Evolutionary conservation across 1,284 basidiomycete genomes (phyloP).

Genomic region (Blastosporella zonata): DNA sequence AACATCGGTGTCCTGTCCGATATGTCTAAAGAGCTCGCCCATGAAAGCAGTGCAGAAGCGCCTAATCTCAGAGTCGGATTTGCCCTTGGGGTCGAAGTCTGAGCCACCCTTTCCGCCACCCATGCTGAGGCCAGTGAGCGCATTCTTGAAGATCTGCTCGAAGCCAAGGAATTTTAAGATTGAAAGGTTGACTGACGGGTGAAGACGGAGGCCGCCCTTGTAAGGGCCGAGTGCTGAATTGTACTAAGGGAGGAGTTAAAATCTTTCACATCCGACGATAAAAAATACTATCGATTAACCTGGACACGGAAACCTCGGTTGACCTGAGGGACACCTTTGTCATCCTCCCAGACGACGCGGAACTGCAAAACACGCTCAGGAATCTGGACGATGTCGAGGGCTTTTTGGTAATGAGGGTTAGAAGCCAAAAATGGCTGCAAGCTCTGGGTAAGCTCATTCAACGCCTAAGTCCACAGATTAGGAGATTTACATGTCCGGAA

Average conservation of each 20-base stretch:
- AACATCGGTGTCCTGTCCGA: conserved; percentile 75
- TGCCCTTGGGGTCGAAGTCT: conserved; percentile 84
- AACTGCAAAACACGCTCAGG: conserved; percentile 79
- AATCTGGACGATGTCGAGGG: conserved; percentile 68
- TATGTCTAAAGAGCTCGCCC: conserved; percentile 70
- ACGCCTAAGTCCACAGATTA: conserved; percentile 39
- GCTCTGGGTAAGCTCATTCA: conserved; percentile 64
- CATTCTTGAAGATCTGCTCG: conserved; percentile 83
- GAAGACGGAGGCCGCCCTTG: conserved; percentile 81
- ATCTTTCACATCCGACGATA: neutral
- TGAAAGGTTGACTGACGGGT: conserved; percentile 80
- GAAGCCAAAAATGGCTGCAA: conserved; percentile 67
- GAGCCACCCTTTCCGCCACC: conserved; percentile 73
- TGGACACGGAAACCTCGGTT: conserved; percentile 79
- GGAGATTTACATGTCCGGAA: neutral
- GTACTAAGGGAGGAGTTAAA: conserved; percentile 43
- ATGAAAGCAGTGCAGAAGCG: conserved; percentile 73
- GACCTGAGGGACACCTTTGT: conserved; percentile 65
- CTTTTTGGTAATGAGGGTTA: conserved; percentile 71
- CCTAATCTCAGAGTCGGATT: conserved; percentile 74
- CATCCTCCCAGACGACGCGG: conserved; percentile 81
- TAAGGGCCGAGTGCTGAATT: conserved; percentile 83
- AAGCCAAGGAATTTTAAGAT: conserved; percentile 87
- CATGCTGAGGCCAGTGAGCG: conserved; percentile 76
- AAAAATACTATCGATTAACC: conserved; percentile 32